These are phyloP conservation scores for Trichosporon sp. DNA, from an alignment of 1,284 basidiomycete genomes.

Conservation along the genomic window DNA sequence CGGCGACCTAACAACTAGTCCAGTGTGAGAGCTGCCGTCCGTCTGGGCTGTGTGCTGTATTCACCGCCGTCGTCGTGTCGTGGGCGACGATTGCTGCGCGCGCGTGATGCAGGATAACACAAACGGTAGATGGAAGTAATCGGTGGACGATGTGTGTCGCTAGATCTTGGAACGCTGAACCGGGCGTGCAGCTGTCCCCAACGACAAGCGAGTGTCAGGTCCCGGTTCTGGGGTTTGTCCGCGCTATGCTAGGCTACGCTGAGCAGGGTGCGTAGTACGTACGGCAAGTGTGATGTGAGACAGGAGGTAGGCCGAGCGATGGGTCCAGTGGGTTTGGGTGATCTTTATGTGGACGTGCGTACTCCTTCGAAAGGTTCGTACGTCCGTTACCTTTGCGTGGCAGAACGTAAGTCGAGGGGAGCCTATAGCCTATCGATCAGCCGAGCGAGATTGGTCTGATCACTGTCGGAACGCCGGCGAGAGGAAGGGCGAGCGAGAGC, in stretches of 20 bases:
- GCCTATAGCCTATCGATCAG: background rate
- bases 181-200: background rate
- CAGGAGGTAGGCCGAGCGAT: background rate
- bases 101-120: background rate
- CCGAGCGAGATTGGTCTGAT: background rate
- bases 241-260: background rate
- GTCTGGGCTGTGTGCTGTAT: background rate
- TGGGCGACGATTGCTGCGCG: background rate
- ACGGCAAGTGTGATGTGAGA: background rate
- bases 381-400: background rate
- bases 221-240: background rate
- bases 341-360: background rate
- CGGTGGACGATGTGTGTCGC: no score
- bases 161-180: no score
- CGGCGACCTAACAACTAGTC: background rate
- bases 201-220: background rate
- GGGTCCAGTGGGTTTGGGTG: background rate
- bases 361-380: conserved; percentile 11
- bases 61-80: background rate
- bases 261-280: background rate
- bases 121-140: background rate
- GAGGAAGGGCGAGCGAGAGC: background rate
- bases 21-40: background rate
- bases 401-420: background rate
- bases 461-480: background rate